phyloP scores from a whole-genome alignment of 768 basidiomycete species.

The Naganishia kalamii region DNA sequence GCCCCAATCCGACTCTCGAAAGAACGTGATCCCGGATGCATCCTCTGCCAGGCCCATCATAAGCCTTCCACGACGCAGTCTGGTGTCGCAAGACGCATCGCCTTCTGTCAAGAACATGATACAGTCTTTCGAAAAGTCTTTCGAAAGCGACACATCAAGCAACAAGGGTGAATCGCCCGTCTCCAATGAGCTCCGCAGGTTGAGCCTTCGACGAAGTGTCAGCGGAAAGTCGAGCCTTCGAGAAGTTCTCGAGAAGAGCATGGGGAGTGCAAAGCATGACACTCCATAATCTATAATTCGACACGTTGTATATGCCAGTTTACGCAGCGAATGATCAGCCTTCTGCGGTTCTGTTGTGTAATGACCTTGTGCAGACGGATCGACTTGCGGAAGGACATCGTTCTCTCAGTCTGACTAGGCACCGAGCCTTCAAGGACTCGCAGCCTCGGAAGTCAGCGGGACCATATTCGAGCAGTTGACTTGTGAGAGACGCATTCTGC shows the following conservation, averaged over 20 bases:
- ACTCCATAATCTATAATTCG: background rate
- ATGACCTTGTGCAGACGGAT: no score
- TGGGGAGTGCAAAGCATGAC: background rate
- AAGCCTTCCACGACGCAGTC: conserved; percentile 1
- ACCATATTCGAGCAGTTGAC: no score
- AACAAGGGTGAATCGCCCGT: background rate
- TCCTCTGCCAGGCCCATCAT: background rate
- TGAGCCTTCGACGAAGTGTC: conserved; percentile 10
- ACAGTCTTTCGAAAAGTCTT: conserved; percentile 10
- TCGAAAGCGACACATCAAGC: background rate
- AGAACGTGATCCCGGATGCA: background rate
- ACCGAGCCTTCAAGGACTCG: no score
- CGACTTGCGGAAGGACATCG: no score
- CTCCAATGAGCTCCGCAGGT: background rate
- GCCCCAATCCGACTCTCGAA: background rate
- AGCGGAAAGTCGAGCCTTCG: conserved; percentile 6
- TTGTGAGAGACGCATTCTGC: no score
- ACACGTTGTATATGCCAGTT: background rate
- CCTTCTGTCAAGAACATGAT: conserved; percentile 8
- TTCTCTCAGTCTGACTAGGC: no score
- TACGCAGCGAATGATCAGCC: no score
- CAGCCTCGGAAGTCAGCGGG: no score
- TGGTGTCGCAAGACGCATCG: background rate
- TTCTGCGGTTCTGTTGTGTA: background rate
- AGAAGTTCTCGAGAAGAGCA: background rate